Evolutionary conservation across 148 eudicot genomes (phyloP), one percentile per base, ranked within the genome.

Genomic region (Rhododendron henanense): DNA sequence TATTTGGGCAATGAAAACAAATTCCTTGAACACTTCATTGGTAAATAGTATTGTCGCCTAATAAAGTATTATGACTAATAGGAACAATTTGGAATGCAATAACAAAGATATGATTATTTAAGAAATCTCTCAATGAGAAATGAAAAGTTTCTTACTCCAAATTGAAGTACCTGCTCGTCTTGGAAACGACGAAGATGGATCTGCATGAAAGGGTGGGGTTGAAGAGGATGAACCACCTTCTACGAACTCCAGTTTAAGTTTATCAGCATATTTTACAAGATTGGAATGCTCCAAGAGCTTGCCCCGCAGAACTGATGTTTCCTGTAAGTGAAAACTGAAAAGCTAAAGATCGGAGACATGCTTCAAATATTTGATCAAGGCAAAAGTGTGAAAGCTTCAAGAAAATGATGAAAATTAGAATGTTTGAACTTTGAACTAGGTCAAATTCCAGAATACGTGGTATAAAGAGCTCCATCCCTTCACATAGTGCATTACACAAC

Each of bases 241-340:
- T 61, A 94, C 9, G 71, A 92, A 87, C 86, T 94, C 91, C 45
- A 81, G 10, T 83, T 93, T 89, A 80, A 87, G 93, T 85, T 88
- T 91, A 77, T 95, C 97, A 79, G 95, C 87, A 86, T 93, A 95
- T 78, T 81, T 87, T 48, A 93, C 92, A 86, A 96, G 97, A 91
- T 95, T 96, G 88, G 86, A 83, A 85, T 91, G 89, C 77, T 75
- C 87, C 88, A 93, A 89, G 78, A 96, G 93, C 90, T 94, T 94
- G 91, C 94, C 88, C 86, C 92, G 88, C 86, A 95, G 89, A 61
- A 90, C 89, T 73, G 99, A 95, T 79, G 95, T 90, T 83, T 95
- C 99, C 99, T 96, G 86, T 41, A 19, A 76, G 74, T 82, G 71
- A 76, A 81, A 41, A 53, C 25, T 59, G 65, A 67, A 65, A 31